Evolutionary conservation across 805 yeast species (phyloP).

Genomic region (Yarrowia yakushimensis): DNA sequence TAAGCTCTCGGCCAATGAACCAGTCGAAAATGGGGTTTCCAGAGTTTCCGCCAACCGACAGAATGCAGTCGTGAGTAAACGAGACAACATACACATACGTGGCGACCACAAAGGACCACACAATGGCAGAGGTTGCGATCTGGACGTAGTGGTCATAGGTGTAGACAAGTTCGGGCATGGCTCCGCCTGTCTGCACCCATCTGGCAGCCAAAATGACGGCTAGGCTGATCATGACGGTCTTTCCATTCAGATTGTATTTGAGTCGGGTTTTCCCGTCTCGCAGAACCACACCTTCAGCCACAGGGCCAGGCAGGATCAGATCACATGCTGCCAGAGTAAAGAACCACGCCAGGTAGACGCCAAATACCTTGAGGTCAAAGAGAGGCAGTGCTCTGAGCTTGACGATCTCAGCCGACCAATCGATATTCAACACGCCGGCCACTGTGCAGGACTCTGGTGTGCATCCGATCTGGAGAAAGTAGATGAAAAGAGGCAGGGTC

Average conservation of each 20-base stretch:
- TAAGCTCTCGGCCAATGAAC: constrained; percentile 95
- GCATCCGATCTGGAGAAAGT: constrained; percentile 56
- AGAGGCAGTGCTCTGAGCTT: constrained; percentile 48
- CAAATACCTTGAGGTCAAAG: constrained; percentile 9
- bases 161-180: constrained; percentile 74
- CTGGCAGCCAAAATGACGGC: constrained; percentile 48
- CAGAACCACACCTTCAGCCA: constrained; percentile 59
- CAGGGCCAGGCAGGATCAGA: constrained; percentile 60
- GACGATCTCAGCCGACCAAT: constrained; percentile 27
- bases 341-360: constrained; percentile 70
- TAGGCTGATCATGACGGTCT: constrained; percentile 47
- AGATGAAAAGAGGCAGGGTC: constrained; percentile 63
- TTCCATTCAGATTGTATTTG: constrained; percentile 79
- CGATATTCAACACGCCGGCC: constrained; percentile 28
- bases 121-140: constrained; percentile 57
- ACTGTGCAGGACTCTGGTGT: constrained; percentile 48
- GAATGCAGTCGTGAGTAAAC: constrained; percentile 62
- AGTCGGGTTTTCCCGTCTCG: constrained; percentile 68
- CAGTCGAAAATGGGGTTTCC: constrained; percentile 76
- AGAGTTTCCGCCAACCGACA: constrained; percentile 85
- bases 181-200: constrained; percentile 48
- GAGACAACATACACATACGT: constrained; percentile 63
- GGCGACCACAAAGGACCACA: constrained; percentile 63
- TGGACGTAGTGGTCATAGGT: constrained; percentile 65
- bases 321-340: constrained; percentile 61